Base-by-base conservation (phyloP, 2,329 filamentous ascomycete species). In the Penicillium sp. region DNA sequence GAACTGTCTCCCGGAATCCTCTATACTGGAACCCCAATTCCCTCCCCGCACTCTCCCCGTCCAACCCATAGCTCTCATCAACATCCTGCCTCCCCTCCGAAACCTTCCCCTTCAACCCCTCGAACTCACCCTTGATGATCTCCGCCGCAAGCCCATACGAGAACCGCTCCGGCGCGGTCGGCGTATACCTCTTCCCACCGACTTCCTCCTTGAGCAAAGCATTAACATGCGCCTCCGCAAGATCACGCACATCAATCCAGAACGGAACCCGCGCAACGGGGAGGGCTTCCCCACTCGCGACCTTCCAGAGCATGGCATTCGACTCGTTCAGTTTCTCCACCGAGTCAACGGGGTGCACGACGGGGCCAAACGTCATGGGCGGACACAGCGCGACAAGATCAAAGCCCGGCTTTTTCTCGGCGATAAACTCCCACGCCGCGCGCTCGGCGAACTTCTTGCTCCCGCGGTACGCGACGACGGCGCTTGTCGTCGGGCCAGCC, bases 201-300 rank as follows among this genome's bases (percentile, higher is more conserved):
- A 66, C 78, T 1, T 74, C 75, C 0, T 66, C 67, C 4, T 66
- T 68, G 11, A 81, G 26, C 6, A 82, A 66, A 0, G 81, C 80
- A 55, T 77, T 72, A 0, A 81, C 75, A 64, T 83, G 82, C 2
- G 78, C 79, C 13, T 66, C 57, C 0, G 81, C 81, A 5, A 84
- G 68, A 62, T 83, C 81, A 19, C 82, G 67, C 5, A 82, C 81
- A 60, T 83, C 81, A 21, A 82, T 75, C 78, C 78, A 83, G 17
- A 62, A 63, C 11, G 64, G 55, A 2, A 67, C 64, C 9, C 60
- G 53, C 11, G 78, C 71, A 1, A 74, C 66, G 0, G 81, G 81
- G 0, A 82, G 58, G 5, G 64, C 49, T 13, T 51, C 67, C 5
- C 78, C 79, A 0, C 56, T 71, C 0, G 77, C 76, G 11, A 82